Base-by-base conservation (phyloP, 441 rosid species). In the Biscutella laevigata region DNA sequence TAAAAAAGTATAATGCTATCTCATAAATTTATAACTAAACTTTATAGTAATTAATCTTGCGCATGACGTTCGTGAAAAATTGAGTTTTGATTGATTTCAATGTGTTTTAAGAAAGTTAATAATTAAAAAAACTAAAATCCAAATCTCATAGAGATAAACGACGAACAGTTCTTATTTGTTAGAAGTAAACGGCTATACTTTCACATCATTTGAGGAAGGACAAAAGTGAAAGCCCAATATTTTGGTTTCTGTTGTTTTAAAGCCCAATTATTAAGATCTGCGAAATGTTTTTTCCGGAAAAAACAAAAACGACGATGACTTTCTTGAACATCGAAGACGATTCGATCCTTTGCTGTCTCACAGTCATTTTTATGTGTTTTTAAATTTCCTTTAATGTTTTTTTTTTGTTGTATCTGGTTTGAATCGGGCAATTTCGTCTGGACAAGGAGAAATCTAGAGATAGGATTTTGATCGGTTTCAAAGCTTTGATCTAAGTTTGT, bases 391-490 rank as follows among this genome's bases (percentile, higher is more conserved):
- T 54, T 2, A 20, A 30, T 28, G 38, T 14, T 7, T 28, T 22
- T 28, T 19, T 2, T 27, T 32, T 5, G 15, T 9, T 49, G 46
- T 35, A 57, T 51, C 46, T 45, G 20, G 20, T 45, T 59, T 34
- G 61, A 53, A 59, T 66, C 61, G 56, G 33, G 53, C 21, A 57
- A 7, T 34, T 19, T 56, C 45, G 11, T 56, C 52, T 40, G 51
- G 51, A 17, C 59, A 51, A 25, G 64, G 48, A 35, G 60, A 52
- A 58, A 51, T 51, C 50, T 52, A 43, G 68, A 51, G 54, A 11
- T 37, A 43, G 53, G 24, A 43, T 37, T 66, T 59, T 46, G 66
- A 66, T 66, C 61, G 55, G 52, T 22, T 9, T 51, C 30, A 37
- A 1, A 66, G 37, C 50, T 45, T 27, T 24, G 54, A 51, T 58